Conservation (phyloP, 441 rosid genomes). For the Bocquillonia castaneifolia region DNA sequence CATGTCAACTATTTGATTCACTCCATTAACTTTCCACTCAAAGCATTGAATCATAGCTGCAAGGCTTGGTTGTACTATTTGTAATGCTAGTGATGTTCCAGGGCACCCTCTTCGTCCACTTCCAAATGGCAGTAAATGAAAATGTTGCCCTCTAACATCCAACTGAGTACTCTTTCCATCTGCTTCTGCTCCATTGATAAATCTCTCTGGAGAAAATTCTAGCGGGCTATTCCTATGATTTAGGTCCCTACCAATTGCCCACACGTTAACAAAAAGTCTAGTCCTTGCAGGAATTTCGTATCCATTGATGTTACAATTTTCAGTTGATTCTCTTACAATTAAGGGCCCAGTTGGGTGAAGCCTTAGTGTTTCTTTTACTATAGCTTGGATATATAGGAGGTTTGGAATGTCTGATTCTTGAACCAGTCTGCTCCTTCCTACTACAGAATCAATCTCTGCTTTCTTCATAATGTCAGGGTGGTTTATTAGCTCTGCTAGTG, state of each 20-base stretch:
- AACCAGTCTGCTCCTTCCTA: constrained; percentile 29
- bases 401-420: constrained; percentile 33
- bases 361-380: constrained; percentile 35
- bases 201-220: constrained; percentile 66
- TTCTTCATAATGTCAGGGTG: constrained; percentile 34
- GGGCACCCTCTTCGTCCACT: constrained; percentile 74
- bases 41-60: constrained; percentile 66
- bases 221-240: constrained; percentile 54
- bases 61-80: constrained; percentile 42
- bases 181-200: constrained; percentile 32
- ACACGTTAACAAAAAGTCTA: constrained; percentile 48
- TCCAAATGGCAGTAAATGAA: constrained; percentile 53
- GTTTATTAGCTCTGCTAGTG: constrained; percentile 37
- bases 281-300: constrained; percentile 54
- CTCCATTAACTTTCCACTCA: constrained; percentile 49
- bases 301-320: constrained; percentile 45
- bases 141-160: constrained; percentile 47
- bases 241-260: constrained; percentile 58
- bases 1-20: constrained; percentile 38
- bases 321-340: constrained; percentile 46
- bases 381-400: constrained; percentile 35
- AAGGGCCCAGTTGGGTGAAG: constrained; percentile 60
- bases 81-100: constrained; percentile 47
- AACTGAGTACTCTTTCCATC: constrained; percentile 31
- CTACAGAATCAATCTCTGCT: constrained; percentile 29